These are phyloP conservation scores for Cymbopogon citratus DNA, from an alignment of 176 grass and related monocot genomes.

Conservation along the genomic window DNA sequence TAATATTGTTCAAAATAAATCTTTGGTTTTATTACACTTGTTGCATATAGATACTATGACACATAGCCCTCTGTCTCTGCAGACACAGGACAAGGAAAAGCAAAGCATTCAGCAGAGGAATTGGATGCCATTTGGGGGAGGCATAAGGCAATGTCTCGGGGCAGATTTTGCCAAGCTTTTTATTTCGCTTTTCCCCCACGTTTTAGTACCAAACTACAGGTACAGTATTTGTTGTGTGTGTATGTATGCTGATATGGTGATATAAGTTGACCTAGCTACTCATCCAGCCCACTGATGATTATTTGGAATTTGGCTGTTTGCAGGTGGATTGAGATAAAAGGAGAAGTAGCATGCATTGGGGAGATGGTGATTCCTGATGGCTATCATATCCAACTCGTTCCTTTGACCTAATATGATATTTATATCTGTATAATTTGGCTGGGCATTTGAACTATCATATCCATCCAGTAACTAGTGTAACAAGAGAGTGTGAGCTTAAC, in stretches of 20 bases:
- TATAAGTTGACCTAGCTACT: background rate
- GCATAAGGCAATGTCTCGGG: background rate
- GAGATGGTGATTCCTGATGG: no score
- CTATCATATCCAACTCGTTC: no score
- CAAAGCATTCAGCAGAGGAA: background rate
- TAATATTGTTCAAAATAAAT: background rate
- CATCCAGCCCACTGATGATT: background rate
- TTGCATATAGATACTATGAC: background rate
- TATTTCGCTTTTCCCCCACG: background rate
- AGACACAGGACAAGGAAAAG: background rate
- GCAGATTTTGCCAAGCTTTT: background rate
- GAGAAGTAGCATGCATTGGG: background rate
- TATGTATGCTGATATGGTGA: no score
- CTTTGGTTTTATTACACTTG: background rate
- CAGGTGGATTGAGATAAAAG: background rate
- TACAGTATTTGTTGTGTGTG: background rate
- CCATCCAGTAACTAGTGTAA: no score
- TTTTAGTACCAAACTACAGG: background rate
- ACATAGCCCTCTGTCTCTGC: background rate
- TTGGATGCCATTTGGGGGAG: background rate
- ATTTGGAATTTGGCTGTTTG: background rate
- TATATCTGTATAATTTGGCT: no score
- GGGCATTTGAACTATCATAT: no score
- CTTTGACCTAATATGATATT: no score
- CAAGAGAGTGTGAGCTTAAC: no score